Base-by-base conservation (phyloP, 2,329 filamentous ascomycete species). In the Rutstroemia sp. region DNA sequence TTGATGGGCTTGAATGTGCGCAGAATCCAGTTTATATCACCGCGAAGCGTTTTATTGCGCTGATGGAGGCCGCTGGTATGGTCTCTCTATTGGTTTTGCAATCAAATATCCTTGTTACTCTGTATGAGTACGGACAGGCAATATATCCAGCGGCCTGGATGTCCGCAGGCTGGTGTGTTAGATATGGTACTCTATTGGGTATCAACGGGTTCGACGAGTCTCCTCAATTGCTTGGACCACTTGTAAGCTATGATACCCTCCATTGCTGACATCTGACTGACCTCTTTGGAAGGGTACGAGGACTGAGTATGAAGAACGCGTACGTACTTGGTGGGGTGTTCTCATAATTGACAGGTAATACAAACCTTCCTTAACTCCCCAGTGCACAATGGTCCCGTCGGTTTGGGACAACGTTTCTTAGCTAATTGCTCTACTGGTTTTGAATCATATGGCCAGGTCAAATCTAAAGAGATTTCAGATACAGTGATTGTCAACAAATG, bases 141-240 rank as follows among this genome's bases (percentile, higher is more conserved):
- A 74, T 79, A 48, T 78, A 78, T 59, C 77, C 77, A 3, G 73
- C 75, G 10, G 75, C 75, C 14, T 79, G 74, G 69, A 73, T 78
- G 65, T 73, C 74, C 1, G 69, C 76, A 5, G 76, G 73, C 2
- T 68, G 69, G 62, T 76, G 74, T 63, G 69, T 73, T 19, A 67
- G 76, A 54, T 76, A 78, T 60, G 71, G 72, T 8, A 73, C 75
- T 44, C 69, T 77, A 10, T 66, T 78, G n/a, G 75, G 74, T 2
- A 62, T 79, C 19, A 73, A 72, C 61, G 64, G 67, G 5, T 65
- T 67, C 8, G 67, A 69, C 25, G 65, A 67, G 46, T 68, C 70
- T 21, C 69, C 67, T 30, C 60, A 69, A 48, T 65, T 76, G 46
- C 62, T 78, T 4, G 71, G 70, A 7, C 64, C 66, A 23, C 63